Conservation (phyloP, 2,329 filamentous ascomycete genomes). For the Talaromyces sp. region DNA sequence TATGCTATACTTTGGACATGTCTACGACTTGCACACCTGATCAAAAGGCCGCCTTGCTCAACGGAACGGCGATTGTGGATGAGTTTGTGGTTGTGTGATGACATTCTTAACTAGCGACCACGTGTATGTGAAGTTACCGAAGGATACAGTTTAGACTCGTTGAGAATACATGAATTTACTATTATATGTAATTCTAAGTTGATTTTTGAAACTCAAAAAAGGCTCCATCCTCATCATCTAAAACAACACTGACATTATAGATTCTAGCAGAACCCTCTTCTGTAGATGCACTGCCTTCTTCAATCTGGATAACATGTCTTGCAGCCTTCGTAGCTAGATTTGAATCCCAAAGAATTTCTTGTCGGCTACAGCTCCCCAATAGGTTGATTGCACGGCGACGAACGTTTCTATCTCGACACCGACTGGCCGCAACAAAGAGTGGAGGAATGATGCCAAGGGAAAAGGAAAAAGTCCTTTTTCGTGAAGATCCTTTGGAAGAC, state of each 20-base stretch:
- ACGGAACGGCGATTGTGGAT: conserved; percentile 41
- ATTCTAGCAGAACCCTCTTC: not conserved
- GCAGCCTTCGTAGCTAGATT: not conserved
- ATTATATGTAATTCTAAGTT: not conserved
- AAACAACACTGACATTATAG: not conserved
- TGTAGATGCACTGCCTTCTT: not conserved
- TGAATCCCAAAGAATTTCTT: not conserved
- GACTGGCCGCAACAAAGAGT: not conserved
- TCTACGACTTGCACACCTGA: conserved; percentile 38
- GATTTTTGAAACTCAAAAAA: not conserved
- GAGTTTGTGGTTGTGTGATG: conserved; percentile 35
- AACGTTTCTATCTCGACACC: not conserved
- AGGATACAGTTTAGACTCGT: not conserved
- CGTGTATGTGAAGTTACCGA: not conserved
- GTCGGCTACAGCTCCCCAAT: not conserved
- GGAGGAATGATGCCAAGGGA: not conserved
- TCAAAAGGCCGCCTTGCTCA: conserved; percentile 32
- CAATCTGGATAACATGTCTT: not conserved
- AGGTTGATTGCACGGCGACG: not conserved
- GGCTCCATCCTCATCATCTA: not conserved
- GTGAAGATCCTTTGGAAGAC: not conserved
- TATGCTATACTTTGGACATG: conserved; percentile 42
- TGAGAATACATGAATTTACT: not conserved
- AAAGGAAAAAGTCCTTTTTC: not conserved
- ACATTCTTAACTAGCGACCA: not conserved